Evolutionary conservation across 352 stramenopile species (phyloP).

Genomic region (Pythium phragmiticola): DNA sequence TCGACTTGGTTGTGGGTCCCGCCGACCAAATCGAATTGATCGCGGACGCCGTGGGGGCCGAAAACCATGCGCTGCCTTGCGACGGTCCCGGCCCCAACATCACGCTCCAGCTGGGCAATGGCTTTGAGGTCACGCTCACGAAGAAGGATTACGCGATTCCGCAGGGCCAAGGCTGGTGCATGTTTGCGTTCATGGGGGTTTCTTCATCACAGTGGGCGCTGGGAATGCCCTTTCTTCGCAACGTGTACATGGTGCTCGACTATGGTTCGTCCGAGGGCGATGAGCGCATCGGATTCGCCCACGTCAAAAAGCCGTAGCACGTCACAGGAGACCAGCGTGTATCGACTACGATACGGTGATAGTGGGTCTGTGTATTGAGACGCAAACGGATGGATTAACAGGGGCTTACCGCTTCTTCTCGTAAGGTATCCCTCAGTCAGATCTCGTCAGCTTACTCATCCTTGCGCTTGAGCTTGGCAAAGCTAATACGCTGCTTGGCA

Average conservation of each 20-base stretch:
- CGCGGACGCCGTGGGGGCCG: conserved; percentile 11
- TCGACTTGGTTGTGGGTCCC: conserved; percentile 1
- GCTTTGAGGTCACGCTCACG: conserved; percentile 17
- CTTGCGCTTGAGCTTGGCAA: no score
- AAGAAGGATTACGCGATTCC: conserved; percentile 21
- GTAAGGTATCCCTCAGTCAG: no score
- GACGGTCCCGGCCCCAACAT: conserved; percentile 18
- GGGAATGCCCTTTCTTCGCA: conserved; percentile 11
- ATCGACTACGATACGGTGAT: no score
- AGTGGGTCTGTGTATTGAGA: no score
- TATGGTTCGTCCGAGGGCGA: conserved; percentile 10
- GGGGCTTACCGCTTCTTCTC: no score
- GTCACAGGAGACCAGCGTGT: no score
- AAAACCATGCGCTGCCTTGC: conserved; percentile 15
- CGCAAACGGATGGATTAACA: no score
- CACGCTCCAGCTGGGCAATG: conserved; percentile 7
- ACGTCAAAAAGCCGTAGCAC: not conserved
- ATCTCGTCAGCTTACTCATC: no score
- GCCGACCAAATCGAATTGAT: conserved; percentile 10
- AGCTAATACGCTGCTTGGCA: no score
- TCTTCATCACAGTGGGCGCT: not conserved
- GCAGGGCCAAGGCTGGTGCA: conserved; percentile 7
- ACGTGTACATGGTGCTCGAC: conserved; percentile 22
- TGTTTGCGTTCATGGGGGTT: conserved; percentile 1
- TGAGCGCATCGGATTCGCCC: conserved; percentile 17